These are phyloP conservation scores for Fusarium tricinctum DNA, from an alignment of 2,329 filamentous ascomycete genomes.

Conservation along the genomic window DNA sequence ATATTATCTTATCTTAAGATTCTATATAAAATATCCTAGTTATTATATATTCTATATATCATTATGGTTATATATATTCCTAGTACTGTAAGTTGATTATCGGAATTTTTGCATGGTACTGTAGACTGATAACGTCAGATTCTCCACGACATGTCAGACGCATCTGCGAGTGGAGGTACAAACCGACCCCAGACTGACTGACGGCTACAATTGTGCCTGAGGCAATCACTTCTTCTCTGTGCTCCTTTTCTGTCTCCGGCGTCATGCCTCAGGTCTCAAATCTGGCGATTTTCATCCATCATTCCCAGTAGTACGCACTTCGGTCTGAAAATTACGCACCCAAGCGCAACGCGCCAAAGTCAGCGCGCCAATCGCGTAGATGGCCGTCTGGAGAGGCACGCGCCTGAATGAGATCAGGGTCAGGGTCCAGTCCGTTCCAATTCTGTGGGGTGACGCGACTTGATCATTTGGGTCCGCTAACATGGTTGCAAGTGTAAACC, in stretches of 20 bases:
- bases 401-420: slow-evolving; percentile 39
- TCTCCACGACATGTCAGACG: slow-evolving; percentile 30
- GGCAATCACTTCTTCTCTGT: too few relatives aligned
- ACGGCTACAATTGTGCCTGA: slow-evolving; percentile 47
- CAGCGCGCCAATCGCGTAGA: slow-evolving; percentile 10
- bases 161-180: slow-evolving; percentile 38
- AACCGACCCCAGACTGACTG: slow-evolving; percentile 44
- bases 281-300: background rate
- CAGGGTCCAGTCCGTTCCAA: slow-evolving; percentile 6
- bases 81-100: too few relatives aligned
- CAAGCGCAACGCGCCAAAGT: background rate
- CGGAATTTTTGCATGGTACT: too few relatives aligned
- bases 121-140: slow-evolving; percentile 24
- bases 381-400: background rate
- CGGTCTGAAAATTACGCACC: slow-evolving; percentile 46
- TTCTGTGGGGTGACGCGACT: slow-evolving; percentile 40
- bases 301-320: slow-evolving; percentile 42
- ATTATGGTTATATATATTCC: too few relatives aligned
- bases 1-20: too few relatives aligned
- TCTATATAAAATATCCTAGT: too few relatives aligned
- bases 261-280: slow-evolving; percentile 45
- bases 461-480: slow-evolving; percentile 20
- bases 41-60: too few relatives aligned
- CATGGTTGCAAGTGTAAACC: slow-evolving; percentile 3
- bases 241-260: slow-evolving; percentile 19